These are phyloP conservation scores for Chamaecyparis obtusa DNA, from an alignment of 75 land plant genomes.

Conservation along the genomic window DNA sequence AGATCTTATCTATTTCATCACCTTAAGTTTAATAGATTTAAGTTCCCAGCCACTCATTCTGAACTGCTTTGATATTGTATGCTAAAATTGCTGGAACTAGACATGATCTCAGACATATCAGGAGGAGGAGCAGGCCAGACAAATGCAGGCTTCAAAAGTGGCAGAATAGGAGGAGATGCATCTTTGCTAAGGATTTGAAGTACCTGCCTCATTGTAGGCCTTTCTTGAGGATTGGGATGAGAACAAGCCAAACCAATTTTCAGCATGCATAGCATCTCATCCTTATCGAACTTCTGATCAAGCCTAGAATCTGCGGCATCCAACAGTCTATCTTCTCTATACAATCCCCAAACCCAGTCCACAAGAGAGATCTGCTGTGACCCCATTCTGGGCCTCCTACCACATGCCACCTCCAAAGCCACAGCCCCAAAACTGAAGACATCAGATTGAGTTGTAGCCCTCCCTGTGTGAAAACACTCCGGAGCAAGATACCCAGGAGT, in stretches of 20 bases:
- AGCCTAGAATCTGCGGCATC: constrained; percentile 14
- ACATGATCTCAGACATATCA: neutral
- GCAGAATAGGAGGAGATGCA: constrained; percentile 9
- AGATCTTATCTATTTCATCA: neutral
- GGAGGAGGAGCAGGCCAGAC: constrained; percentile 16
- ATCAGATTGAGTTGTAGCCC: constrained; percentile 21
- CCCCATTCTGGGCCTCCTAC: constrained; percentile 8
- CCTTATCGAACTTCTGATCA: neutral
- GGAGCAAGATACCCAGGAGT: constrained; percentile 23
- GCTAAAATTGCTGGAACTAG: constrained; percentile 4
- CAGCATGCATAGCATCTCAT: constrained; percentile 13
- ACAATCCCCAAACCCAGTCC: constrained; percentile 23
- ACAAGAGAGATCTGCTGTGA: constrained; percentile 10
- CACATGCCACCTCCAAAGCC: constrained; percentile 22
- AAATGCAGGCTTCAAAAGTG: constrained; percentile 16
- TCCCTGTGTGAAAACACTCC: constrained; percentile 21
- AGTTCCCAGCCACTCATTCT: neutral
- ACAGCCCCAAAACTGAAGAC: constrained; percentile 24
- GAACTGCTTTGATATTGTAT: neutral
- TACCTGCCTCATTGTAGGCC: constrained; percentile 15
- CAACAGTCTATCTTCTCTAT: constrained; percentile 9
- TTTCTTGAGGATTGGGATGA: constrained; percentile 17
- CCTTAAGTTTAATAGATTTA: neutral
- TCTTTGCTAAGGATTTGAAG: constrained; percentile 13
- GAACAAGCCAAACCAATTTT: constrained; percentile 18